Evolutionary conservation across 2,329 filamentous ascomycete genomes (phyloP).

Genomic region (Claviceps paspali): DNA sequence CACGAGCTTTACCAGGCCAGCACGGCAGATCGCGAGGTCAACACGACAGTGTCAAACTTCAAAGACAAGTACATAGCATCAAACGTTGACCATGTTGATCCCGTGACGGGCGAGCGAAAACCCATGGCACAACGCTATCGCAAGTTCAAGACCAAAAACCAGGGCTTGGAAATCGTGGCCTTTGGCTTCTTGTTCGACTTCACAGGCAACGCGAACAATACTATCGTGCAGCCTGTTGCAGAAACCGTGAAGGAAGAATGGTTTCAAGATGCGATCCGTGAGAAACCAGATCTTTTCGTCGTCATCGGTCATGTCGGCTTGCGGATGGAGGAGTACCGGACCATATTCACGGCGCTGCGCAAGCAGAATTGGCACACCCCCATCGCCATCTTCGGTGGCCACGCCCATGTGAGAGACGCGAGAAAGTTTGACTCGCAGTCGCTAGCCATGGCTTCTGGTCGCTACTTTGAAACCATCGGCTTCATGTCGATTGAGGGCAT

Average conservation of each 20-base stretch:
- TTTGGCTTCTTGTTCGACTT: conserved; percentile 97
- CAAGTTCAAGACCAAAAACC: conserved; percentile 85
- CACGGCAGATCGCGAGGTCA: conserved; percentile 64
- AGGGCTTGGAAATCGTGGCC: conserved; percentile 66
- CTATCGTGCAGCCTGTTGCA: conserved; percentile 63
- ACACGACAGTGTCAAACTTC: conserved; percentile 71
- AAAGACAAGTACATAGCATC: conserved; percentile 70
- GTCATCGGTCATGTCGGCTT: conserved; percentile 77
- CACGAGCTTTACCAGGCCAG: conserved; percentile 83
- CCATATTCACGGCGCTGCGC: conserved; percentile 66
- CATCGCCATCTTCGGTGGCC: conserved; percentile 84
- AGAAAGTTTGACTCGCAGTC: conserved; percentile 63
- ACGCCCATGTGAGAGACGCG: conserved; percentile 79
- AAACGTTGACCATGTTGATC: conserved; percentile 78
- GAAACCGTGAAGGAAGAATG: conserved; percentile 70
- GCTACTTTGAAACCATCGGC: conserved; percentile 90
- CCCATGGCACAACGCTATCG: conserved; percentile 71
- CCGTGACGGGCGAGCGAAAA: conserved; percentile 51
- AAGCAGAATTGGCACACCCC: conserved; percentile 63
- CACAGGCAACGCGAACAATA: conserved; percentile 79
- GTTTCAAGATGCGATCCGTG: conserved; percentile 76
- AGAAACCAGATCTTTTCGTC: conserved; percentile 76
- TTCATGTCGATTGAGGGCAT: conserved; percentile 74
- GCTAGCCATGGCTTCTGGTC: conserved; percentile 68
- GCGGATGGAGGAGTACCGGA: conserved; percentile 62